Conservation (phyloP, 2,329 filamentous ascomycete species). For the Penicillium sp. region DNA sequence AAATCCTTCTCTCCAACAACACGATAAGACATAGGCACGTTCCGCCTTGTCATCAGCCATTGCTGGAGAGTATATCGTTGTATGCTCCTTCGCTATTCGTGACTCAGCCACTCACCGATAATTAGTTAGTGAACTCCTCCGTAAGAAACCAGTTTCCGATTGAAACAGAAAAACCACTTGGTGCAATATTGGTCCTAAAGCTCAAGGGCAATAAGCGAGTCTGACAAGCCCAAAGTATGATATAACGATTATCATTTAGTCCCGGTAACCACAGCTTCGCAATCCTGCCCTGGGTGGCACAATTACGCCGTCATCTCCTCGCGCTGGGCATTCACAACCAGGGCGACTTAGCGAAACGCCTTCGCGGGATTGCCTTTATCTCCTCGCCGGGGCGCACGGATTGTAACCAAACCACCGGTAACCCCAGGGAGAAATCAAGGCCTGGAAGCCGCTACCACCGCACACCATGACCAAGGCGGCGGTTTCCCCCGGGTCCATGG, state of each 20-base stretch:
- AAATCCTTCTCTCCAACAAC: background rate
- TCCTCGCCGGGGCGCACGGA: conserved; percentile 13
- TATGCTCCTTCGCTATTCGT: background rate
- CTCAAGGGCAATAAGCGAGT: background rate
- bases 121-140: background rate
- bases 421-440: background rate
- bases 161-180: background rate
- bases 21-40: background rate
- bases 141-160: too few relatives aligned
- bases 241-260: background rate
- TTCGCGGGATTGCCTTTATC: background rate
- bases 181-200: background rate
- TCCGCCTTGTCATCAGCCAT: background rate
- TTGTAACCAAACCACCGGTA: conserved; percentile 15
- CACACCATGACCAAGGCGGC: background rate
- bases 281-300: conserved; percentile 9
- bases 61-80: too few relatives aligned
- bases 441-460: background rate
- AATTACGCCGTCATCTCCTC: background rate
- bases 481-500: background rate
- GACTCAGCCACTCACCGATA: background rate
- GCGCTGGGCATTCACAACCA: background rate
- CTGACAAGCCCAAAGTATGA: background rate
- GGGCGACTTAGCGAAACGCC: background rate
- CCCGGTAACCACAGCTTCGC: conserved; percentile 1